These are phyloP conservation scores for Lotmaria passim DNA, from an alignment of 208 protist species.

Conservation along the genomic window DNA sequence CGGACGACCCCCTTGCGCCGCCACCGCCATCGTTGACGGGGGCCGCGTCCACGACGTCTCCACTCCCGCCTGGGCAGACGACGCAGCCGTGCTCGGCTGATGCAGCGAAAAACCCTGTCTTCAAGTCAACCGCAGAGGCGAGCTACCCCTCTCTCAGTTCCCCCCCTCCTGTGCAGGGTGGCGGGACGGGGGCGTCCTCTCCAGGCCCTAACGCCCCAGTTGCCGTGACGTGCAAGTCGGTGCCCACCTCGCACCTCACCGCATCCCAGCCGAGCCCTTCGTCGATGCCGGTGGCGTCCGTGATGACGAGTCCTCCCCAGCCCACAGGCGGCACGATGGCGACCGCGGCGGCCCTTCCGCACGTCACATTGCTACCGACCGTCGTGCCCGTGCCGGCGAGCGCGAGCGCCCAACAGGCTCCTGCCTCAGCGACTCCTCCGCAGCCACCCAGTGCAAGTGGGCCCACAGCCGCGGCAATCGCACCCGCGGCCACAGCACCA, in stretches of 20 bases:
- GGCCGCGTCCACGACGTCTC: background rate
- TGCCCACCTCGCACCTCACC: constrained; percentile 3
- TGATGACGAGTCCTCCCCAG: background rate
- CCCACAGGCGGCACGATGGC: background rate
- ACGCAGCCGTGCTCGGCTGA: background rate
- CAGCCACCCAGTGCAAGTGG: background rate
- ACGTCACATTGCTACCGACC: background rate
- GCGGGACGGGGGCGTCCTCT: background rate
- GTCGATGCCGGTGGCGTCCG: background rate
- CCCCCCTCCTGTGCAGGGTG: constrained; percentile 3
- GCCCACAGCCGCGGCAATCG: background rate
- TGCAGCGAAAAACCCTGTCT: background rate
- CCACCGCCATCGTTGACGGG: background rate
- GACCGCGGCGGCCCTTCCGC: background rate
- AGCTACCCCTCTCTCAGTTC: constrained; percentile 18
- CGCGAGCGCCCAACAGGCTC: background rate
- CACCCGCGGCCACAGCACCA: background rate
- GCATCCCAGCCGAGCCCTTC: background rate
- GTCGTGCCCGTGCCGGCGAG: constrained; percentile 6
- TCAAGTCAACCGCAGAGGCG: constrained; percentile 11
- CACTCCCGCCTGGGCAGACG: constrained; percentile 15
- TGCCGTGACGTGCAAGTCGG: constrained; percentile 21
- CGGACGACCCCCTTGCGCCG: background rate
- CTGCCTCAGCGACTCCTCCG: background rate
- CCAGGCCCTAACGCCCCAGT: constrained; percentile 6